Percentiles rank a stretch among this genome's conserved stretches.
Conservation (phyloP, 1,284 basidiomycete species). For the Kwoniella shivajii region DNA sequence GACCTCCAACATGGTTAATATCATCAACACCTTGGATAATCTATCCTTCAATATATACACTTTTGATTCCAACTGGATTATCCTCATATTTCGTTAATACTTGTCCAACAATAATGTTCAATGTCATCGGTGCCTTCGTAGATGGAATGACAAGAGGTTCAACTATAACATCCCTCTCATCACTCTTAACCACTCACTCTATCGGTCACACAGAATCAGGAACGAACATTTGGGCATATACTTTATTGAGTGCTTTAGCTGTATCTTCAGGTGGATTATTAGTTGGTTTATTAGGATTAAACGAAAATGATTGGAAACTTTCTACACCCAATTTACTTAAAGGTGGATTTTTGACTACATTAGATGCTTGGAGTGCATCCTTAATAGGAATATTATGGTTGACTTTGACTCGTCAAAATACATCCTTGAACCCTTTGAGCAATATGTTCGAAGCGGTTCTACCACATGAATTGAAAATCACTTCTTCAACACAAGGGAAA, state of each 20-base stretch:
- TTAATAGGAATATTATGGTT: slow-evolving; percentile 30
- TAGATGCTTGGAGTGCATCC: slow-evolving; percentile 44
- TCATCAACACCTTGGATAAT: slow-evolving; percentile 44
- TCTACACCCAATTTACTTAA: slow-evolving; percentile 34
- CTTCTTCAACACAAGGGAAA: background rate
- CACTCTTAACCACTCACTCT: slow-evolving; percentile 12
- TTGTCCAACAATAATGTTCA: slow-evolving; percentile 34
- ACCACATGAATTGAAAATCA: slow-evolving; percentile 12
- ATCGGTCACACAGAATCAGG: background rate
- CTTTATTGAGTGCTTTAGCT: slow-evolving; percentile 39
- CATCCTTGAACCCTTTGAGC: slow-evolving; percentile 14
- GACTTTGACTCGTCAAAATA: slow-evolving; percentile 21
- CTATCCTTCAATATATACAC: slow-evolving; percentile 36
- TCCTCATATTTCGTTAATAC: slow-evolving; percentile 28
- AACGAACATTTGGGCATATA: slow-evolving; percentile 27
- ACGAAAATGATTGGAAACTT: slow-evolving; percentile 32
- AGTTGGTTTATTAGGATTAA: slow-evolving; percentile 34
- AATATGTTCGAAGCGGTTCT: slow-evolving; percentile 16
- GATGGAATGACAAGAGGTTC: slow-evolving; percentile 43
- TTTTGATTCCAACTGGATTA: slow-evolving; percentile 36
- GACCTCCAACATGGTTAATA: slow-evolving; percentile 47
- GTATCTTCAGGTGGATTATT: slow-evolving; percentile 41
- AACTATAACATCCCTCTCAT: slow-evolving; percentile 27
- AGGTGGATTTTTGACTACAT: slow-evolving; percentile 35
- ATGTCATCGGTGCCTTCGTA: slow-evolving; percentile 28